Conservation (phyloP, 2,329 filamentous ascomycete species). For the Cordyceps javanica region DNA sequence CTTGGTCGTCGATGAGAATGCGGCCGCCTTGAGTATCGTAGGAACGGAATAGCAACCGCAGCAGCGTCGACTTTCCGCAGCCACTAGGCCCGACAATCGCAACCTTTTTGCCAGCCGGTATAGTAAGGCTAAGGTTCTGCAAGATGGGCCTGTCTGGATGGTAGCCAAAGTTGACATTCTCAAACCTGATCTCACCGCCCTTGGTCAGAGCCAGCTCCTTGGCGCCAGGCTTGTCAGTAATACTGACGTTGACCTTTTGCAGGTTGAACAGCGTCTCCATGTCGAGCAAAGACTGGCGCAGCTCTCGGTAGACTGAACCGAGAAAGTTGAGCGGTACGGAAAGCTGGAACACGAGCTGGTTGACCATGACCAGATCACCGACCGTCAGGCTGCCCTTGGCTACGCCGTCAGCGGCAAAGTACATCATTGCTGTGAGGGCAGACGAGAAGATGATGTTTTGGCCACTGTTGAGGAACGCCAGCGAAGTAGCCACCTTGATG, state of each 20-base stretch:
- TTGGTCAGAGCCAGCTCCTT: conserved; percentile 63
- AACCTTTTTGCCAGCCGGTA: conserved; percentile 92
- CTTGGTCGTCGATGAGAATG: conserved; percentile 88
- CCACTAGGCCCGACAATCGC: conserved; percentile 92
- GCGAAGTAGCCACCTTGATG: conserved; percentile 92
- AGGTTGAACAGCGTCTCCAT: conserved; percentile 99
- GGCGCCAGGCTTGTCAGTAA: conserved; percentile 71
- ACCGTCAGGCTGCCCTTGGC: conserved; percentile 77
- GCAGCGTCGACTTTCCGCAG: conserved; percentile 91
- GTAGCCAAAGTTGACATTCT: conserved; percentile 94
- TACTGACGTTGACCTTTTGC: conserved; percentile 88
- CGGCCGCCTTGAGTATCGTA: conserved; percentile 83
- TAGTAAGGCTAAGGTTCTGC: conserved; percentile 75
- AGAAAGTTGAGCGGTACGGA: conserved; percentile 96
- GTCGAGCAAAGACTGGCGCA: conserved; percentile 88
- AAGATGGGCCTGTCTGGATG: conserved; percentile 81
- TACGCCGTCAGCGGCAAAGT: conserved; percentile 85
- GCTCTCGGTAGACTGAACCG: conserved; percentile 93
- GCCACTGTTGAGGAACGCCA: conserved; percentile 87
- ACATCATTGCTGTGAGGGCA: conserved; percentile 96
- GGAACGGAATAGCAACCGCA: conserved; percentile 86
- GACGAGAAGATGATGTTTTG: conserved; percentile 97
- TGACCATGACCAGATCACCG: conserved; percentile 96
- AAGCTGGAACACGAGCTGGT: conserved; percentile 96
- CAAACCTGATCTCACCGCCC: conserved; percentile 87